Percentiles rank a stretch among this genome's conserved stretches.
phyloP scores from a whole-genome alignment of 441 rosid species.

The Erodium chrysanthum region DNA sequence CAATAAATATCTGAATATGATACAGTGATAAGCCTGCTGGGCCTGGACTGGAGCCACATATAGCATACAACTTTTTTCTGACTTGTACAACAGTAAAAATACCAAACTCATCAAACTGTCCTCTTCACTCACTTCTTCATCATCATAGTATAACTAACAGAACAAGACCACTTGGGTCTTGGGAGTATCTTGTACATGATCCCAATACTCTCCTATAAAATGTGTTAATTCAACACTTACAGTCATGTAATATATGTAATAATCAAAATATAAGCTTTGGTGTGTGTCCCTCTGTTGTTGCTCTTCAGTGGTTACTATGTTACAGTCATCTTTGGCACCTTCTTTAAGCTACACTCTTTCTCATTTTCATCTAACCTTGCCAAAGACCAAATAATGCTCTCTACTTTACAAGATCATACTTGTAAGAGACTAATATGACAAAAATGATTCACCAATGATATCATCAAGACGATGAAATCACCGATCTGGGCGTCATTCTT shows the following conservation, averaged over 20 bases:
- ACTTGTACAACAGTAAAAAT: neutral
- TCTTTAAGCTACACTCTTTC: constrained; percentile 12
- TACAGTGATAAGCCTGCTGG: neutral
- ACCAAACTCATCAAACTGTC: constrained; percentile 4
- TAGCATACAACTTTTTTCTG: neutral
- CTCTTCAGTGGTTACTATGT: constrained; percentile 26
- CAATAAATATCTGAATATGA: constrained; percentile 5
- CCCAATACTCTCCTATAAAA: constrained; percentile 10
- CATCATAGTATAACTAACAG: constrained; percentile 5
- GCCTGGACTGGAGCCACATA: neutral
- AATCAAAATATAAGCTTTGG: constrained; percentile 3
- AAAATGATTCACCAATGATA: constrained; percentile 11
- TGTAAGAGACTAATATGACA: constrained; percentile 14
- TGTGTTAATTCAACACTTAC: constrained; percentile 19
- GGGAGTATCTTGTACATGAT: no score
- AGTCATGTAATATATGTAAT: constrained; percentile 9
- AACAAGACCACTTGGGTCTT: no score
- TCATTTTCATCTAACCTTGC: constrained; percentile 18
- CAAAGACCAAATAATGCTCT: constrained; percentile 28
- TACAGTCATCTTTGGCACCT: constrained; percentile 30
- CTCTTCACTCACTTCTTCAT: neutral
- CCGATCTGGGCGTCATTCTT: constrained; percentile 23
- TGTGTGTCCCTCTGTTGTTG: constrained; percentile 12
- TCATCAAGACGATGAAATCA: constrained; percentile 14
- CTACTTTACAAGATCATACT: constrained; percentile 21